Conservation (phyloP, 2,329 filamentous ascomycete genomes). For the Zymoseptoria ardabiliae region DNA sequence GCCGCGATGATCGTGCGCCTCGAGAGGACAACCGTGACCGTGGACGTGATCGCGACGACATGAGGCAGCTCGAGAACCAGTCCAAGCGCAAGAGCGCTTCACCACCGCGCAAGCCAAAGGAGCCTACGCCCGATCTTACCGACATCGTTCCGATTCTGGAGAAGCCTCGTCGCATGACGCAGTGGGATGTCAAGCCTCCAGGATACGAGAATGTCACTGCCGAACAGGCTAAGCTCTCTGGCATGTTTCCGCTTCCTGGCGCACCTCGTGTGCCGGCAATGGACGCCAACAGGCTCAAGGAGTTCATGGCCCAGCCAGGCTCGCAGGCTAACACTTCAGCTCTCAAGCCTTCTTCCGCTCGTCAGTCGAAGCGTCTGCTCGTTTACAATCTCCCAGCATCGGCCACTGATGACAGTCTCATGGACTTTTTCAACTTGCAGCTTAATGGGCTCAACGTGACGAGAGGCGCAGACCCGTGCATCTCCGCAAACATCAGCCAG, state of each 20-base stretch:
- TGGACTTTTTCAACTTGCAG: constrained; percentile 90
- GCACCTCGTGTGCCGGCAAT: constrained; percentile 91
- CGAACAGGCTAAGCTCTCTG: constrained; percentile 94
- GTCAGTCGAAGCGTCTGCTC: constrained; percentile 88
- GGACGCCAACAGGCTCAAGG: constrained; percentile 88
- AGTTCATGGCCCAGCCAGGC: constrained; percentile 86
- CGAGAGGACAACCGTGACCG: constrained; percentile 33
- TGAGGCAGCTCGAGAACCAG: constrained; percentile 29
- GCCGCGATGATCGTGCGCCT: constrained; percentile 36
- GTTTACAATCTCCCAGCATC: constrained; percentile 71
- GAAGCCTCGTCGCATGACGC: constrained; percentile 85
- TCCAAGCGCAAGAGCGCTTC: constrained; percentile 62
- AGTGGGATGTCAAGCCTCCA: constrained; percentile 98
- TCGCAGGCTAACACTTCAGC: constrained; percentile 65
- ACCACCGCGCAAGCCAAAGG: constrained; percentile 80
- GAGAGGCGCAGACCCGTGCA: constrained; percentile 73
- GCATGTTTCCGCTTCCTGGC: constrained; percentile 97
- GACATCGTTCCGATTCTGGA: constrained; percentile 74
- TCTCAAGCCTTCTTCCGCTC: constrained; percentile 84
- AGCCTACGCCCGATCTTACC: constrained; percentile 91
- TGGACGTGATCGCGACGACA: constrained; percentile 30
- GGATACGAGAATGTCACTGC: constrained; percentile 98
- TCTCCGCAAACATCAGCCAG: constrained; percentile 71
- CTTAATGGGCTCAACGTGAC: constrained; percentile 94
- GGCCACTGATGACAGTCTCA: constrained; percentile 66